Base-by-base conservation (phyloP, 2,329 filamentous ascomycete species). In the Penicillium polonicum region DNA sequence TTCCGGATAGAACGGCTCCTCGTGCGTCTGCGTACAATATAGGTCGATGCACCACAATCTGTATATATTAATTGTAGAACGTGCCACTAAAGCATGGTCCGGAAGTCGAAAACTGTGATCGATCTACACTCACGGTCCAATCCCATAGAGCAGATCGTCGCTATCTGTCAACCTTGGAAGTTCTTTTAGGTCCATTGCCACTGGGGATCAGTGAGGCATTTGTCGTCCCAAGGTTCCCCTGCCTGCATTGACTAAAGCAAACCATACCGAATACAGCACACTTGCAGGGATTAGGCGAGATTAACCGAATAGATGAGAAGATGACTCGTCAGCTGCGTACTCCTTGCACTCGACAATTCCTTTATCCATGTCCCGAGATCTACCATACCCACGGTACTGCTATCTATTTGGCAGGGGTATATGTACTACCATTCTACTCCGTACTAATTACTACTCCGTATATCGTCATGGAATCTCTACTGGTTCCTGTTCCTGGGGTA, bases 201-300 rank as follows among this genome's bases (percentile, higher is more conserved):
- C 27, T 23, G 36, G 17, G n/a, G 48, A 51, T 52, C 17, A 12
- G n/a, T 33, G 52, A 55, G 52, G 36, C 36, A 49, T 55, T 41
- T 49, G 27, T 42, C 25, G 29, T 31, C 42, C 42, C 23, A 12
- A 44, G 42, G 15, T 44, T 31, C 39, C 21, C 29, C 50, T 52
- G 33, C n/a, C 44, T 48, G 29, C n/a, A 48, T 43, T 38, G 19
- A 21, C 9, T 13, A 31, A 31, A 43, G 15, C 15, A 13, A 21
- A 31, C 25, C 48, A 43, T 21, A n/a, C 45, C 41, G 25, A 4
- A 31, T 41, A 48, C 17, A 43, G 38, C 44, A 38, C 23, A 10
- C 46, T 55, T 55, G 50, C 39, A 52, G 31, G 41, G 21, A n/a
- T 35, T 15, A 3, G 2, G 4, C 23, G n/a, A 35, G 41, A 36